These are phyloP conservation scores for Dryas drummondii DNA, from an alignment of 306 rosid species.

Conservation along the genomic window DNA sequence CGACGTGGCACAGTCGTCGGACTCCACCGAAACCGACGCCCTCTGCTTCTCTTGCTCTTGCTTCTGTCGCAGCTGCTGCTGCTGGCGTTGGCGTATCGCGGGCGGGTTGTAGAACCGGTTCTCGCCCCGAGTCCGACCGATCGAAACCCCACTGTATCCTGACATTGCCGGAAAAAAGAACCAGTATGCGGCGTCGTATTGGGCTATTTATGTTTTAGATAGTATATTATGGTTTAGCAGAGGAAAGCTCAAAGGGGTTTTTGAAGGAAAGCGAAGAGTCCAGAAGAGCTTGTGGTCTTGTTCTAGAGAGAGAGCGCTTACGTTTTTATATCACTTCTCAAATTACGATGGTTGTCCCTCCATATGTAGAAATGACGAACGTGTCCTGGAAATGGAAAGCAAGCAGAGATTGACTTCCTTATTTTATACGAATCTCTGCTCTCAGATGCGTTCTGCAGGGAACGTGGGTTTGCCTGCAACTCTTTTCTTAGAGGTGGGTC, in stretches of 20 bases:
- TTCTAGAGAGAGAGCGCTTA: not conserved
- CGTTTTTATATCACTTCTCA: no score
- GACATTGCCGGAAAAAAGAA: conserved; percentile 47
- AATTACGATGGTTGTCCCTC: not conserved
- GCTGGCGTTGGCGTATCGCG: conserved; percentile 64
- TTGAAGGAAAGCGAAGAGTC: not conserved
- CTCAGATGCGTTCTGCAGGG: not conserved
- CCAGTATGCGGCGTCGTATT: not conserved
- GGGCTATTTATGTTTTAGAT: not conserved
- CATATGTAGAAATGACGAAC: not conserved
- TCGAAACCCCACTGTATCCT: conserved; percentile 62
- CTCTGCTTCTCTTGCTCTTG: conserved; percentile 28
- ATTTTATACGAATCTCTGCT: not conserved
- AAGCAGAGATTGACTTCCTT: not conserved
- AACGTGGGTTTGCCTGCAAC: not conserved
- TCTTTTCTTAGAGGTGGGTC: not conserved
- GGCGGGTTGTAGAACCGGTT: conserved; percentile 86
- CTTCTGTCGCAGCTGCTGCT: conserved; percentile 21
- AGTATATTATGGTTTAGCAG: not conserved
- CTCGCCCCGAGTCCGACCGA: conserved; percentile 64
- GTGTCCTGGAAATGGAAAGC: not conserved
- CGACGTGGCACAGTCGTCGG: conserved; percentile 50
- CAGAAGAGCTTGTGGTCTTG: not conserved
- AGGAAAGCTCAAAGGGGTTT: not conserved
- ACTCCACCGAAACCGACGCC: conserved; percentile 35